A percentile compares a stretch with the other conserved stretches of the same genome.
Conservation (phyloP, 2,329 filamentous ascomycete species). For the Geosmithia putterillii region DNA sequence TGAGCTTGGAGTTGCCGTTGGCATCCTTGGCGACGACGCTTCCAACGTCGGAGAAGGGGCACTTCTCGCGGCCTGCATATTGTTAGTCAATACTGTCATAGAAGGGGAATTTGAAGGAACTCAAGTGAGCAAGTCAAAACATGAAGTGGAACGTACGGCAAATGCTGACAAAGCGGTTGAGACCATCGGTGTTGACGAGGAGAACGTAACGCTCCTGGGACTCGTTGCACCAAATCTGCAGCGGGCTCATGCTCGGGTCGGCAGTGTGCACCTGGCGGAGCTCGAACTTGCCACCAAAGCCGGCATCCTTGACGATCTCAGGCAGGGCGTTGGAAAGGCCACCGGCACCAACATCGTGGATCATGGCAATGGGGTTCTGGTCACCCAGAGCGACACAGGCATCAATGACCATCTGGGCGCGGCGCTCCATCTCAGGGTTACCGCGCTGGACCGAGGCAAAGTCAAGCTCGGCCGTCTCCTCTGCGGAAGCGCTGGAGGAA, state of each 20-base stretch:
- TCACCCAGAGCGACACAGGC: slow-evolving; percentile 75
- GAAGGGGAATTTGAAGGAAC: slow-evolving; percentile 3
- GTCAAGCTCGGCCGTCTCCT: slow-evolving; percentile 83
- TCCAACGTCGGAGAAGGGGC: slow-evolving; percentile 86
- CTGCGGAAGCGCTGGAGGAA: slow-evolving; percentile 78
- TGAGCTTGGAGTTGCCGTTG: slow-evolving; percentile 55
- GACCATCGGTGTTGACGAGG: slow-evolving; percentile 66
- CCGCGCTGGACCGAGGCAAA: slow-evolving; percentile 96
- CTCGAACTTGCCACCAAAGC: slow-evolving; percentile 83
- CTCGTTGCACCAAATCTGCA: slow-evolving; percentile 97
- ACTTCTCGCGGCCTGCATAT: slow-evolving; percentile 62
- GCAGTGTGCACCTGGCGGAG: slow-evolving; percentile 87
- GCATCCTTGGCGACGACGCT: slow-evolving; percentile 53
- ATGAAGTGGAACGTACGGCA: slow-evolving; percentile 31
- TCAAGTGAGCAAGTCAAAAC: slow-evolving; percentile 3
- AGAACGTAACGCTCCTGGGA: slow-evolving; percentile 94
- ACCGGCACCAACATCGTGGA: slow-evolving; percentile 94
- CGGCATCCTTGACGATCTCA: slow-evolving; percentile 84
- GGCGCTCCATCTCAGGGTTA: slow-evolving; percentile 90
- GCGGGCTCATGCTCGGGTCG: slow-evolving; percentile 82
- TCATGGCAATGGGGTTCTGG: slow-evolving; percentile 86
- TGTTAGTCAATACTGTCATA: slow-evolving; percentile 3
- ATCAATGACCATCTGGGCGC: slow-evolving; percentile 97
- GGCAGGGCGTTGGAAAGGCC: slow-evolving; percentile 67
- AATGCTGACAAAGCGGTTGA: slow-evolving; percentile 64